Evolutionary conservation across 1,284 basidiomycete genomes (phyloP), one percentile per base, ranked within the genome.

Genomic region (Leccinum pseudoinsigne): DNA sequence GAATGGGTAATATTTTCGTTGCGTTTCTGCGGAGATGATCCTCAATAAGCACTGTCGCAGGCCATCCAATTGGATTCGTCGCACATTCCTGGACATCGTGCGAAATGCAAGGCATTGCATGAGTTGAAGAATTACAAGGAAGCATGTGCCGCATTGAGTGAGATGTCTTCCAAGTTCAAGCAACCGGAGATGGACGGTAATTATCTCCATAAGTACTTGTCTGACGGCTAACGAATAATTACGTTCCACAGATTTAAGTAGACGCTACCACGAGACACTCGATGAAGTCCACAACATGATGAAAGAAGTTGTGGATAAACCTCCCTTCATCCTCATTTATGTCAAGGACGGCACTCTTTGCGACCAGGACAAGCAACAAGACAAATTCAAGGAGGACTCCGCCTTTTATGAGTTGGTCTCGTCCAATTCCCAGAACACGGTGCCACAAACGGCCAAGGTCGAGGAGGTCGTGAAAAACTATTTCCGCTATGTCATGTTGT

Each of bases 401-500:
- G 31, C 9, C 23, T 71, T 54, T 53, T 10, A 47, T 18, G 38
- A 67, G 9, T 34, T 69, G 5, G 21, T 68, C 36, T 65, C 63
- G 0, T 68, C 47, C 6, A 59, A 23, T 40, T 53, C 61, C 6
- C 55, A 14, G 1, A 36, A 8, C 18, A 55, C 14, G 51, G 21
- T 8, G n/a, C 58, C 21, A 26, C 21, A 63, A 23, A 50, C 16
- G 12, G 11, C 4, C 2, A 42, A 26, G 14, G 61, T 69, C 21
- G 23, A 61, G 18, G 26, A 36, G 3, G 56, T 40, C 5, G 62
- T 71, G 3, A 36, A 59, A 36, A 5, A 1, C 8, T 71, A 69
- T 51, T 69, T 64, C 51, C 28, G 14, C 31, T 69, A 71, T 40
- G 69, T 66, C 12, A 69, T 71, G 69, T 57, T 69, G 55, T 69